phyloP scores from a whole-genome alignment of 1,284 basidiomycete genomes.

The Sanghuangporus baumii region DNA sequence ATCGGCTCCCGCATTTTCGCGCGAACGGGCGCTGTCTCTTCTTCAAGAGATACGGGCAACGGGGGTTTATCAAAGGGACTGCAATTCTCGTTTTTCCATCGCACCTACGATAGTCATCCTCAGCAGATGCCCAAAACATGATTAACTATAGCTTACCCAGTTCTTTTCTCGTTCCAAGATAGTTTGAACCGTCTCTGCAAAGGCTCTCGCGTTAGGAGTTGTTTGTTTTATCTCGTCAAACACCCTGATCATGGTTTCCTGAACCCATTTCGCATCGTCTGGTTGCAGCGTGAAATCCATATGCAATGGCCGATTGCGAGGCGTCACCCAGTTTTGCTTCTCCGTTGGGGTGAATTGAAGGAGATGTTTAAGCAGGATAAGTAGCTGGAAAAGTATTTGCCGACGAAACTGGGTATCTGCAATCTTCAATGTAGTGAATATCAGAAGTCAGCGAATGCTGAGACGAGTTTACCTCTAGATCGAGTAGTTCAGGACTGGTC shows the following conservation, averaged over 20 bases:
- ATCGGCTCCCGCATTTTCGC: slow-evolving; percentile 48
- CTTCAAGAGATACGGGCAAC: slow-evolving; percentile 36
- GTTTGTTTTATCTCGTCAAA: slow-evolving; percentile 71
- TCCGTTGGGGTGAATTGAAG: slow-evolving; percentile 68
- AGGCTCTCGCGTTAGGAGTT: slow-evolving; percentile 64
- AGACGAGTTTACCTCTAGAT: slow-evolving; percentile 62
- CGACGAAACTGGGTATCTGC: slow-evolving; percentile 85
- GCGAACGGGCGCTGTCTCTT: slow-evolving; percentile 49
- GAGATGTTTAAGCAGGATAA: slow-evolving; percentile 79
- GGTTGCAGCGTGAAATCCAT: slow-evolving; percentile 73
- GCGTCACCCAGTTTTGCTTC: slow-evolving; percentile 55
- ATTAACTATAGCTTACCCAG: slow-evolving; percentile 47
- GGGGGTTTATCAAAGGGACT: slow-evolving; percentile 69
- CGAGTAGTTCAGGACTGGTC: slow-evolving; percentile 79
- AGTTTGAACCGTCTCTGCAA: slow-evolving; percentile 63
- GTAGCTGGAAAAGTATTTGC: slow-evolving; percentile 84
- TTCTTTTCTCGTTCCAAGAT: slow-evolving; percentile 79
- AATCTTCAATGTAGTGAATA: slow-evolving; percentile 43
- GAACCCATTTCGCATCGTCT: slow-evolving; percentile 66
- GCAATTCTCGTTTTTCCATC: slow-evolving; percentile 78
- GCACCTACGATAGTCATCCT: slow-evolving; percentile 23
- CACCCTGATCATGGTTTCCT: slow-evolving; percentile 57
- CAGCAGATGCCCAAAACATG: neutral
- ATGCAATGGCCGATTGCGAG: slow-evolving; percentile 67
- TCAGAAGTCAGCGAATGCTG: neutral